Evolutionary conservation across 306 rosid species (phyloP).

Genomic region (Sophora flavescens): DNA sequence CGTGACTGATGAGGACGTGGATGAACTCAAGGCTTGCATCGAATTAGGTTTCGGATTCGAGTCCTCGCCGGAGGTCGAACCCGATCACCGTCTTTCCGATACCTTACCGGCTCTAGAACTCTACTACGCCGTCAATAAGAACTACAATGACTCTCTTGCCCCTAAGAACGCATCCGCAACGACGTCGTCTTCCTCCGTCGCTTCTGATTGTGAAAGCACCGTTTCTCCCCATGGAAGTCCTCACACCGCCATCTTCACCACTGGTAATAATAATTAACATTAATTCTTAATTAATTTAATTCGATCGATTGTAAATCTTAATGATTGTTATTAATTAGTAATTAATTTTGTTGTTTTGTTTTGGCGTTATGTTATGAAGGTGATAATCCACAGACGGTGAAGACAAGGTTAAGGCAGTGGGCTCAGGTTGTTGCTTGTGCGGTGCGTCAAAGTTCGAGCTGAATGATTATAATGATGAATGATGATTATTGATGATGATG

Average conservation of each 20-base stretch:
- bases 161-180: slow-evolving; percentile 46
- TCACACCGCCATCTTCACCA: slow-evolving; percentile 59
- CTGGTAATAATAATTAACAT: slow-evolving; percentile 54
- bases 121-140: slow-evolving; percentile 80
- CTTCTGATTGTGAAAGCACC: slow-evolving; percentile 66
- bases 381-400: slow-evolving; percentile 83
- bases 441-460: slow-evolving; percentile 68
- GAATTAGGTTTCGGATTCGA: slow-evolving; percentile 91
- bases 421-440: slow-evolving; percentile 98
- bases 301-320: not conserved
- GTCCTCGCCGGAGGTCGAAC: slow-evolving; percentile 59
- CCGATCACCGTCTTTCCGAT: slow-evolving; percentile 70
- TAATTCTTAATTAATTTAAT: not conserved
- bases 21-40: slow-evolving; percentile 91
- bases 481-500: slow-evolving; percentile 11
- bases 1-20: slow-evolving; percentile 86
- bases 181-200: slow-evolving; percentile 57
- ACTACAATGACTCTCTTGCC: slow-evolving; percentile 57
- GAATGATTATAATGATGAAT: slow-evolving; percentile 24
- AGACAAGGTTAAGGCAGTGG: slow-evolving; percentile 90
- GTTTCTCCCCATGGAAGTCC: slow-evolving; percentile 72
- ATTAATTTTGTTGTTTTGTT: not conserved
- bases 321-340: no score
- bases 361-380: slow-evolving; percentile 54
- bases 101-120: slow-evolving; percentile 87